Evolutionary conservation across 2,329 filamentous ascomycete species (phyloP), one percentile per base, ranked within the genome.

Genomic region (Monosporascus sp.): DNA sequence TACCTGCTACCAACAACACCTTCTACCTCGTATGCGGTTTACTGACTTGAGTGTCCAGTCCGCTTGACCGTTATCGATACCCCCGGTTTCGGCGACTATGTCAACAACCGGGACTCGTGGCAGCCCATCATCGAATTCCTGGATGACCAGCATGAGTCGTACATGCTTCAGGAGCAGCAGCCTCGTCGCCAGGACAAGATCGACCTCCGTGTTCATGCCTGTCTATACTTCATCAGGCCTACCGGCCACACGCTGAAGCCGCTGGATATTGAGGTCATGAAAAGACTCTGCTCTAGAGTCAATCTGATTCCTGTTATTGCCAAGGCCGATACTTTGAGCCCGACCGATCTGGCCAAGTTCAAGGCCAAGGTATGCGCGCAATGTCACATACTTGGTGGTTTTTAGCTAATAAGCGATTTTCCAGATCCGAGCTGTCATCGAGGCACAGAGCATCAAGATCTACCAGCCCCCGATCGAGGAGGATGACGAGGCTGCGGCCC

Each of bases 61-160:
- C 94, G 94, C 71, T 79, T 99, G 70, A 99, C 94, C 60, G 94
- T 99, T 68, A 99, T 99, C 72, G 94, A 99, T 74, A 99, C 94
- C 60, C 94, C 94, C 67, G 94, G 94, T 65, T 99, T 99, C 70
- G 94, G 94, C 74, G 94, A 99, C 83, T 99, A 99, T 71, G 94
- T 99, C 73, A 99, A 99, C 88, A 99, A 99, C 84, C 89, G 93
- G 70, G 94, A 99, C 76, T 97, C 94, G 59, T 99, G 94, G 94
- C 95, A 96, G 83, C 94, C 94, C 72, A 97, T 99, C 71, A 97
- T 99, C 75, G 94, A 99, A 77, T 99, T 99, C 81, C 83, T 99
- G 68, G 94, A 99, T 76, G 94, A 99, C 78, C 94, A 99, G 83
- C 95, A 99, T 75, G 94, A 99, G 82, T 99, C 94, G 38, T 99